Base-by-base conservation (phyloP, 176 grass and related monocot species). In the Eragrostis nindensis region DNA sequence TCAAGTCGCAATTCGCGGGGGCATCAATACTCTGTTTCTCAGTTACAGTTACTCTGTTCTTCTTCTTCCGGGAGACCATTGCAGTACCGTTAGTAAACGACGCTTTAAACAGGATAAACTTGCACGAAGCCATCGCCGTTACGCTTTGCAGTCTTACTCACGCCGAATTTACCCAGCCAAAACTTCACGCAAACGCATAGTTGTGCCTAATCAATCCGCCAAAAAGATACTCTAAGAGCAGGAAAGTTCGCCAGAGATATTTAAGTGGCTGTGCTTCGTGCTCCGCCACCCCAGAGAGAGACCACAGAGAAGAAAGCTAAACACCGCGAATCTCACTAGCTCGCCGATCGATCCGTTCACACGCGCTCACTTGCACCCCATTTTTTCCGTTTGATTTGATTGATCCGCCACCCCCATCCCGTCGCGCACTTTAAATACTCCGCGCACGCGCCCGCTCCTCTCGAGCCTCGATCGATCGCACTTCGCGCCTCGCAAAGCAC, bases 291-390 rank as follows among this genome's bases (percentile, higher is more conserved):
- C 53, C 17, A 19, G n/a, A n/a, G 46, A n/a, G 21, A 55, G 17
- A 26, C 22, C 40, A 49, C 55, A 56, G 16, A 17, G 66, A 78
- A 61, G 74, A 64, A 71, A 78, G 66, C 66, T 5, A 60, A 40
- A 14, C 16, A 43, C 64, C 64, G 56, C 17, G 64, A 14, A 27
- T 56, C 26, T 29, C 74, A 62, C 16, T 22, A 21, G 5, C 55
- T 57, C 36, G 2, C 78, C 39, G n/a, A 49, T 43, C 64, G n/a
- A 41, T 18, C 48, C 50, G 47, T 80, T 86, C 76, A 80, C 67
- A 63, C 74, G 0, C 80, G 18, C 32, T 24, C 55, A 11, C 57
- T 61, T 61, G 25, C 55, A 59, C 2, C 0, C 57, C 11, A 27
- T 53, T 61, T 27, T 27, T 27, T 13, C 32, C 4, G 32, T 36